Evolutionary conservation across 1,284 basidiomycete species (phyloP).

Genomic region (Irpex sp.): DNA sequence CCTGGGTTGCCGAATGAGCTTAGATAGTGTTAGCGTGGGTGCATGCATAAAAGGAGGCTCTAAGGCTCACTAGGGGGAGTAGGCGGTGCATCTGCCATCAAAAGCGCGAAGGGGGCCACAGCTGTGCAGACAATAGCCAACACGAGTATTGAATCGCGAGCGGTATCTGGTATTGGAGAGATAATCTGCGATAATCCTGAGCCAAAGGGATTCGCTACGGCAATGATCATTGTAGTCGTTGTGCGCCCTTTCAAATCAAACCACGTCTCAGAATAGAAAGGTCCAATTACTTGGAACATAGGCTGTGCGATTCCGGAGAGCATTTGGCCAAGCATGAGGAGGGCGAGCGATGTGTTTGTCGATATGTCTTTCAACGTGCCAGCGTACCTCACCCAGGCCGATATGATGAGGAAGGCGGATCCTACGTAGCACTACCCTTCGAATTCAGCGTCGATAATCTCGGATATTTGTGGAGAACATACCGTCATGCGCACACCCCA

Average conservation of each 20-base stretch:
- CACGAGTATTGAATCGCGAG: constrained; percentile 34
- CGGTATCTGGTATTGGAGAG: constrained; percentile 6
- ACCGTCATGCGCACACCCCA: constrained; percentile 62
- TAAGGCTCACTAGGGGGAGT: constrained; percentile 65
- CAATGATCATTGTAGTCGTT: constrained; percentile 76
- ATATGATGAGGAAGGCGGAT: constrained; percentile 47
- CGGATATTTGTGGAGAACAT: constrained; percentile 19
- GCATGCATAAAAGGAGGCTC: background rate
- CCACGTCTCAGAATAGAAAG: constrained; percentile 76
- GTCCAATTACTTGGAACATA: constrained; percentile 64
- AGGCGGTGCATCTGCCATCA: constrained; percentile 59
- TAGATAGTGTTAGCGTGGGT: background rate
- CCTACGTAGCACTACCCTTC: constrained; percentile 49
- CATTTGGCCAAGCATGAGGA: constrained; percentile 58
- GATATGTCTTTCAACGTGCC: constrained; percentile 56
- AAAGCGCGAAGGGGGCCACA: constrained; percentile 48
- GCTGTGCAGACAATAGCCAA: constrained; percentile 69
- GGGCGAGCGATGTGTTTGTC: constrained; percentile 45
- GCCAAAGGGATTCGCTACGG: constrained; percentile 72
- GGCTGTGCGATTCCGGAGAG: constrained; percentile 50
- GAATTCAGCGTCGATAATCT: background rate
- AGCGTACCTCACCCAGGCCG: constrained; percentile 73
- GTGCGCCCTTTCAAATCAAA: constrained; percentile 71
- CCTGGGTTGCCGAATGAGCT: constrained; percentile 66
- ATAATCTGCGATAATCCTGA: constrained; percentile 27